Base-by-base conservation (phyloP, 768 basidiomycete species). In the Strobilomyces confusus region DNA sequence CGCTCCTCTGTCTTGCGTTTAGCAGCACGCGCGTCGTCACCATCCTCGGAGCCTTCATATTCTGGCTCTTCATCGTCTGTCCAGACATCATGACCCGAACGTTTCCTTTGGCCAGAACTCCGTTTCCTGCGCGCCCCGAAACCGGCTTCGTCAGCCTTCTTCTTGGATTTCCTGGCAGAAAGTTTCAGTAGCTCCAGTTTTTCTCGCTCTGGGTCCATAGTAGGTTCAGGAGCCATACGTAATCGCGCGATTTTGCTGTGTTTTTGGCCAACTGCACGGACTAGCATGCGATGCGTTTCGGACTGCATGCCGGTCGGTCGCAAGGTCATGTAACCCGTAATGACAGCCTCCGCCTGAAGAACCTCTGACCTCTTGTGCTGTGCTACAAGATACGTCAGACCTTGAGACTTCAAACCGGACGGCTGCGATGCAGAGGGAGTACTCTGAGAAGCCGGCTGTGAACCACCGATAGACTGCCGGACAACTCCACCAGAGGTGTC, bases 261-360 rank as follows among this genome's bases (percentile, higher is more conserved):
- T 68, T 87, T 87, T 64, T 92, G 88, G 30, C 87, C 88, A 9
- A 93, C 89, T 36, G 89, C 85, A 34, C 86, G 84, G 8, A 92
- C 93, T 36, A 95, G 78, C 82, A 91, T 87, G 47, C 88, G 82
- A 69, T 95, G 92, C 14, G 90, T 90, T 69, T 89, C 87, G 5
- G 87, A 89, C 65, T 92, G 87, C 87, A 94, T 92, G 54, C 89
- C 87, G 4, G 90, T 89, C 3, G 93, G 93, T 3, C 87, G 85
- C 54, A 95, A 75, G 38, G 83, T 79, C 82, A 95, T 86, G 62
- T 85, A 83, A 37, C 92, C 92, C 2, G 89, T 88, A 52, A 94
- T 77, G 54, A 87, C 74, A 3, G 89, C 86, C 65, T 94, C 92
- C 23, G 89, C 80, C 69, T 95, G 92, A n/a, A 92, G 77, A 17